Conservation (phyloP, 345 rosid genomes). For the Boechera stricta region DNA sequence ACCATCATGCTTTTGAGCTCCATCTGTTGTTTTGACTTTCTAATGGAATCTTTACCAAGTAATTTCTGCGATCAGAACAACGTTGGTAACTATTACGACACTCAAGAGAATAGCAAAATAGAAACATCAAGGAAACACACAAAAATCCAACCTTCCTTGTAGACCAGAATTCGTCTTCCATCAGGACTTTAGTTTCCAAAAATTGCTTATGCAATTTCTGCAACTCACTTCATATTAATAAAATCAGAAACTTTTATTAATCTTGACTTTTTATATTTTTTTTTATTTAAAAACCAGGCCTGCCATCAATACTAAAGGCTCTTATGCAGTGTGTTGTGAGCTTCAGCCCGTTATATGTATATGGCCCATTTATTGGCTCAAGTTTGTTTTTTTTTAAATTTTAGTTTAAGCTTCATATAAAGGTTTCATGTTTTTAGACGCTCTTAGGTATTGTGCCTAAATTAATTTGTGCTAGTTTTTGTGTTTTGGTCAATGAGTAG, state of each 20-base stretch:
- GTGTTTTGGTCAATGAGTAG: background rate
- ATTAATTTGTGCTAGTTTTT: background rate
- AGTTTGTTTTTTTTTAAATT: background rate
- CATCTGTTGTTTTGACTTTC: slow-evolving; percentile 70
- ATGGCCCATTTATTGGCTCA: background rate
- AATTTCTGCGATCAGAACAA: slow-evolving; percentile 60
- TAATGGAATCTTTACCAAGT: slow-evolving; percentile 65
- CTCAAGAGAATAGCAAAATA: slow-evolving; percentile 16
- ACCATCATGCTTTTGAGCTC: slow-evolving; percentile 90
- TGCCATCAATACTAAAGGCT: background rate
- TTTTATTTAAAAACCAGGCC: background rate
- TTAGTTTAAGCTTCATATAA: too few relatives aligned
- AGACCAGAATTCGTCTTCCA: too few relatives aligned
- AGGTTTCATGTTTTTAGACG: too few relatives aligned
- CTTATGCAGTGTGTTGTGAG: background rate
- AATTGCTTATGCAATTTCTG: slow-evolving; percentile 35
- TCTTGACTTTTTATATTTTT: too few relatives aligned
- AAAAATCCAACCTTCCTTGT: slow-evolving; percentile 68
- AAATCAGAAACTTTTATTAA: background rate
- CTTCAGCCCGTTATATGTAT: background rate
- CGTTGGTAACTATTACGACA: slow-evolving; percentile 30
- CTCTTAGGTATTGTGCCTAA: too few relatives aligned
- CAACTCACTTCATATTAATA: slow-evolving; percentile 29
- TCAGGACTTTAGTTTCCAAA: slow-evolving; percentile 34
- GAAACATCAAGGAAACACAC: slow-evolving; percentile 25